phyloP scores from a whole-genome alignment of 1,284 basidiomycete genomes.

The Macrocybe sp. region DNA sequence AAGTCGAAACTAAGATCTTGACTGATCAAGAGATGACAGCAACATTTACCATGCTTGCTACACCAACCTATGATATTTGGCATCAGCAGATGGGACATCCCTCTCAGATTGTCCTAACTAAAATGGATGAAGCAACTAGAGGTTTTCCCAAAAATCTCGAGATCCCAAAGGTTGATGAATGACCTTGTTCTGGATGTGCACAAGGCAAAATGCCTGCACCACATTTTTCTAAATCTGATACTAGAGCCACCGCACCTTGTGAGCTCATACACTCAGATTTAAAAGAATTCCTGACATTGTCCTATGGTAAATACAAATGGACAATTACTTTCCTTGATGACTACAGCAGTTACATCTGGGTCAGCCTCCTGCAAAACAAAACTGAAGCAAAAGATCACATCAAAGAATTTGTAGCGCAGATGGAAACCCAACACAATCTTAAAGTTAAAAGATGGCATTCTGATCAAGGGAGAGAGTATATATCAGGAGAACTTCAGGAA shows the following conservation, averaged over 20 bases:
- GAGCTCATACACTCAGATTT: constrained; percentile 25
- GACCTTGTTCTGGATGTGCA: not conserved
- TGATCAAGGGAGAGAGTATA: not conserved
- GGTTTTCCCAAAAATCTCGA: not conserved
- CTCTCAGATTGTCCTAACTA: too few species aligned
- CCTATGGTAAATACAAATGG: constrained; percentile 5
- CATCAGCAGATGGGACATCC: too few species aligned
- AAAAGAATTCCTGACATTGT: constrained; percentile 6
- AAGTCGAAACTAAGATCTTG: too few species aligned
- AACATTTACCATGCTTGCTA: too few species aligned
- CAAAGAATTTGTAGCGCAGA: not conserved
- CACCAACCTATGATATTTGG: too few species aligned
- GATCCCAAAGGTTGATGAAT: not conserved
- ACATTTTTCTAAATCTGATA: constrained; percentile 1
- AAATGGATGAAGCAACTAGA: not conserved
- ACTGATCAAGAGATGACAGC: too few species aligned
- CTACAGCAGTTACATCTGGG: not conserved
- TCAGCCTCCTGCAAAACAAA: not conserved
- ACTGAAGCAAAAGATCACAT: not conserved
- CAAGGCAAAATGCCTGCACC: not conserved
- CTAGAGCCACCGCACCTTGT: constrained; percentile 1
- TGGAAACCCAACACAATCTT: not conserved
- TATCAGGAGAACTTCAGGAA: not conserved
- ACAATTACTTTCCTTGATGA: not conserved
- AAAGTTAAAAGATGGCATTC: not conserved